Evolutionary conservation across 129 eudicot species (phyloP).

Genomic region (Chrysanthemum makinoi): DNA sequence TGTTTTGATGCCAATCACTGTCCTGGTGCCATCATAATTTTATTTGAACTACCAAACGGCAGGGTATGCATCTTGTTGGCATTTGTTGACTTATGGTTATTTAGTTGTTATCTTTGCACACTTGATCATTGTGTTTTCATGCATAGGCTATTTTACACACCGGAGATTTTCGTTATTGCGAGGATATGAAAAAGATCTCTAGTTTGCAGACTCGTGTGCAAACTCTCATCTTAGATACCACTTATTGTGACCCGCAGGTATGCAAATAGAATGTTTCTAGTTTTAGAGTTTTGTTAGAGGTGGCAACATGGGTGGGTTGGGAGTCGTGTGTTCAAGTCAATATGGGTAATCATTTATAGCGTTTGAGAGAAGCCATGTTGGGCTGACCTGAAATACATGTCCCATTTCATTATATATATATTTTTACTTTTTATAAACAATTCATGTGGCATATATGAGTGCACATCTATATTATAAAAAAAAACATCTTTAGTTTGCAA

Average conservation of each 20-base stretch:
- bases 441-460: too few relatives aligned
- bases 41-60: conserved; percentile 84
- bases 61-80: conserved; percentile 48
- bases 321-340: too few relatives aligned
- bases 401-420: too few relatives aligned
- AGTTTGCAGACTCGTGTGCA: conserved; percentile 51
- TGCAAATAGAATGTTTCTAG: not conserved
- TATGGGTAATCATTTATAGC: too few relatives aligned
- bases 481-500: too few relatives aligned
- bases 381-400: too few relatives aligned
- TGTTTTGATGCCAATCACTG: conserved; percentile 98
- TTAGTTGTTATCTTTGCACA: conserved; percentile 6
- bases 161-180: conserved; percentile 84
- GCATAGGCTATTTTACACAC: conserved; percentile 90
- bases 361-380: too few relatives aligned
- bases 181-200: conserved; percentile 55
- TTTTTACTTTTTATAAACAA: too few relatives aligned
- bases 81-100: not conserved
- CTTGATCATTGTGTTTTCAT: conserved; percentile 17
- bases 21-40: conserved; percentile 82
- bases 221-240: conserved; percentile 86
- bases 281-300: not conserved
- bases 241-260: conserved; percentile 95
- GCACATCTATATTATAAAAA: too few relatives aligned
- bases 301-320: too few relatives aligned